Evolutionary conservation across 2,329 filamentous ascomycete species (phyloP).

Genomic region (Diaporthe ilicicola): DNA sequence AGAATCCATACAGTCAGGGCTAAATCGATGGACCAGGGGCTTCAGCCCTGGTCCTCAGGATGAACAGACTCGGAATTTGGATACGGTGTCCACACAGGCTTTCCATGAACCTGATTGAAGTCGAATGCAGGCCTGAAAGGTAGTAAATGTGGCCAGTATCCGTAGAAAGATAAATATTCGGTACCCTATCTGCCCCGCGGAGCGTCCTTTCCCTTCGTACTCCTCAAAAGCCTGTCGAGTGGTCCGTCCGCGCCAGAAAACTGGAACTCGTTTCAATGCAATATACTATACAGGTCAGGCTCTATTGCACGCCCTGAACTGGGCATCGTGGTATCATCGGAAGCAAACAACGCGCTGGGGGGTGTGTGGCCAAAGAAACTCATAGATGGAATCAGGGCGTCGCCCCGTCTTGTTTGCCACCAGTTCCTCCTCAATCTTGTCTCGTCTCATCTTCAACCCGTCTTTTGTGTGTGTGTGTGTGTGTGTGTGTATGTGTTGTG

Average conservation of each 20-base stretch:
- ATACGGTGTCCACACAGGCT: not conserved
- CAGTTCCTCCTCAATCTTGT: not conserved
- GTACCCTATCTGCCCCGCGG: not conserved
- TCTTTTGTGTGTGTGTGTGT: no score
- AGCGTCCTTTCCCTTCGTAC: not conserved
- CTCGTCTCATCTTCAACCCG: constrained; percentile 12
- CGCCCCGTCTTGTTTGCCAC: constrained; percentile 24
- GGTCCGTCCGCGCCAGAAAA: not conserved
- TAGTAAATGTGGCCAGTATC: not conserved
- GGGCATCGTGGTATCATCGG: constrained; percentile 13
- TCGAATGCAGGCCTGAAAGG: not conserved
- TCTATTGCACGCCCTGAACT: not conserved
- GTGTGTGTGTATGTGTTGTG: no score
- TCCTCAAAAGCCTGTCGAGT: not conserved
- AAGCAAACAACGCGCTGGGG: constrained; percentile 24
- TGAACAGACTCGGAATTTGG: not conserved
- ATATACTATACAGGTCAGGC: not conserved
- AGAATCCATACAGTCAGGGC: not conserved
- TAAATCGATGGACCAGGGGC: not conserved
- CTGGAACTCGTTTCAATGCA: not conserved
- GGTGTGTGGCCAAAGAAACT: not conserved
- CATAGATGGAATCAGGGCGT: not conserved
- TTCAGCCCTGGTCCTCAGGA: no score
- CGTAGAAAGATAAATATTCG: not conserved
- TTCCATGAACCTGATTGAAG: not conserved